phyloP scores from a whole-genome alignment of 2,329 filamentous ascomycete species.

The Nigrospora sphaerica region DNA sequence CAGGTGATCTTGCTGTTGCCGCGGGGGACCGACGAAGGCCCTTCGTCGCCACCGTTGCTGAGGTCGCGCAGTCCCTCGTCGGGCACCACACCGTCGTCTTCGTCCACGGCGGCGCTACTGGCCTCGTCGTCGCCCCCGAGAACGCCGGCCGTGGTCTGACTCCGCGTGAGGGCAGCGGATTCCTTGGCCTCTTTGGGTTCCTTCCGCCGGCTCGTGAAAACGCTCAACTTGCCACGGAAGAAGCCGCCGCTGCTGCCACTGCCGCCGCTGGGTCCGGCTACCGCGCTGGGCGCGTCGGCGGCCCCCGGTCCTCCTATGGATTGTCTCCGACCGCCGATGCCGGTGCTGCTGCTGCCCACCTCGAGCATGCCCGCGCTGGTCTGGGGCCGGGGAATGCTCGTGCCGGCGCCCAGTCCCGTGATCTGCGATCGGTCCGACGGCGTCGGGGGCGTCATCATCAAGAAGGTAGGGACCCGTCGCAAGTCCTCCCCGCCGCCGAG shows the following conservation, averaged over 20 bases:
- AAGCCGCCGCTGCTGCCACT: conserved; percentile 21
- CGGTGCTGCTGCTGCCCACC: conserved; percentile 9
- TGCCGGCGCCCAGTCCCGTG: conserved; percentile 9
- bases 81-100: not conserved
- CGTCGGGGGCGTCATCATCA: conserved; percentile 41
- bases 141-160: not conserved
- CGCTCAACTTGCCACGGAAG: conserved; percentile 27
- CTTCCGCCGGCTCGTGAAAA: conserved; percentile 16
- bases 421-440: conserved; percentile 16
- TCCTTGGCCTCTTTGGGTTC: conserved; percentile 4
- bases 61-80: not conserved
- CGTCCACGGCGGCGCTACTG: not conserved
- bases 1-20: not conserved
- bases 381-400: conserved; percentile 6
- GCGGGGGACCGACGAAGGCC: not conserved
- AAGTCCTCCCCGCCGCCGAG: conserved; percentile 18
- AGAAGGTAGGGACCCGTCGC: conserved; percentile 28
- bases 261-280: conserved; percentile 9
- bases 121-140: not conserved
- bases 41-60: not conserved
- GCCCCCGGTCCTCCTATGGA: no score
- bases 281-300: no score
- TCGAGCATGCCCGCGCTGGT: conserved; percentile 12
- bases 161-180: not conserved
- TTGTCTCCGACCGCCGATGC: not conserved